phyloP scores from a whole-genome alignment of 2,329 filamentous ascomycete genomes.

The Chrysoporthe puriensis region DNA sequence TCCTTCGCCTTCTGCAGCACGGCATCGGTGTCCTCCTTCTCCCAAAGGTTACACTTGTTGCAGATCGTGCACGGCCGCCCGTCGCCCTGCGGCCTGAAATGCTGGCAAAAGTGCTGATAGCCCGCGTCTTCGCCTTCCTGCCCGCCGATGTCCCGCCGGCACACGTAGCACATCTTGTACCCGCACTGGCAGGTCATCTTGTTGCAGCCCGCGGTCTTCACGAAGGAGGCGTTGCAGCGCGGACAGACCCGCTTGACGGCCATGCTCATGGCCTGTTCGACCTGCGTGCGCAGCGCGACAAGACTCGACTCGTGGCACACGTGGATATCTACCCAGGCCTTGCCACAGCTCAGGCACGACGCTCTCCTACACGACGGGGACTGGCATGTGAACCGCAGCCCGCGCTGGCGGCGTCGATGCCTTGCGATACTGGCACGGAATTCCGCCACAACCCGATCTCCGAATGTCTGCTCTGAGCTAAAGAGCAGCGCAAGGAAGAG shows the following conservation, averaged over 20 bases:
- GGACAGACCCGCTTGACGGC: slow-evolving; percentile 96
- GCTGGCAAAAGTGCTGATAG: slow-evolving; percentile 94
- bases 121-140: slow-evolving; percentile 59
- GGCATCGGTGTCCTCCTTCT: slow-evolving; percentile 72
- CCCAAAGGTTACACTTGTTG: slow-evolving; percentile 77
- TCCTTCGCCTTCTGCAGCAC: slow-evolving; percentile 71
- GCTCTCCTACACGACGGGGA: slow-evolving; percentile 67
- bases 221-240: slow-evolving; percentile 85
- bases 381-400: slow-evolving; percentile 77
- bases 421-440: slow-evolving; percentile 66
- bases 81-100: slow-evolving; percentile 84
- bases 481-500: slow-evolving; percentile 50
- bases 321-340: slow-evolving; percentile 86
- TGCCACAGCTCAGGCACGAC: slow-evolving; percentile 82
- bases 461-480: slow-evolving; percentile 47
- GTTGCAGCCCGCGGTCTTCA: slow-evolving; percentile 94
- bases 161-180: slow-evolving; percentile 98
- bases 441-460: slow-evolving; percentile 47
- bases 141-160: slow-evolving; percentile 72
- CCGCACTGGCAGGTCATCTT: slow-evolving; percentile 95
- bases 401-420: slow-evolving; percentile 70
- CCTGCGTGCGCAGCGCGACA: slow-evolving; percentile 80
- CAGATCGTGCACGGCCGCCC: slow-evolving; percentile 75
- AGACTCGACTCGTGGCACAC: slow-evolving; percentile 85
- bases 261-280: slow-evolving; percentile 91